Conservation (phyloP, 768 basidiomycete species). For the Pleurotus tuber-regium region DNA sequence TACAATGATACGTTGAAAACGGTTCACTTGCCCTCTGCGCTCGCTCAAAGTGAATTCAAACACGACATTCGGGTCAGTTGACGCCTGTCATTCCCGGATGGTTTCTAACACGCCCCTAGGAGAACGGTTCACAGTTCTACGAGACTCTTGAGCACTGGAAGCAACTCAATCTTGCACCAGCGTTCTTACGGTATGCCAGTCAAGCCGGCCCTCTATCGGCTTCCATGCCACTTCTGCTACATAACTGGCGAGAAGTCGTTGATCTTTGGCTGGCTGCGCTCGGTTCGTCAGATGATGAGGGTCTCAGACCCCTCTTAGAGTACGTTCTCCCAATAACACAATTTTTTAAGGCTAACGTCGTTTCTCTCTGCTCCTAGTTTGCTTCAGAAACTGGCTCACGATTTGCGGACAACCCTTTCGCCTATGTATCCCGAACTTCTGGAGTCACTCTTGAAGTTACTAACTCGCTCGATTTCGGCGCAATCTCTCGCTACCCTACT, state of each 20-base stretch:
- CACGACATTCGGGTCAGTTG: constrained; percentile 53
- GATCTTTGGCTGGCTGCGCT: constrained; percentile 62
- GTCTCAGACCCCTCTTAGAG: constrained; percentile 73
- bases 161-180: constrained; percentile 76
- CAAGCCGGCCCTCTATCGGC: constrained; percentile 59
- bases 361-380: constrained; percentile 41
- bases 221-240: constrained; percentile 78
- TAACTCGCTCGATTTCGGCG: constrained; percentile 59
- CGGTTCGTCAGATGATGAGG: constrained; percentile 66
- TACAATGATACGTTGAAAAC: constrained; percentile 64
- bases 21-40: constrained; percentile 69
- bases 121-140: constrained; percentile 78
- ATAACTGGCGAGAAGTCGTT: constrained; percentile 73
- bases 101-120: constrained; percentile 38
- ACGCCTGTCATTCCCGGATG: constrained; percentile 4
- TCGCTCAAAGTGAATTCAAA: constrained; percentile 54
- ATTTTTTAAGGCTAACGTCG: constrained; percentile 6
- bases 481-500: constrained; percentile 60
- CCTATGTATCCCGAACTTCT: constrained; percentile 61
- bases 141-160: constrained; percentile 71
- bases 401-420: constrained; percentile 73
- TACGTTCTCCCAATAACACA: constrained; percentile 33
- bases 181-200: constrained; percentile 69
- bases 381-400: constrained; percentile 74
- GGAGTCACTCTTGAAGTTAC: constrained; percentile 49